These are phyloP conservation scores for Suhomyces prunicola DNA, from an alignment of 805 yeast species.

Conservation along the genomic window DNA sequence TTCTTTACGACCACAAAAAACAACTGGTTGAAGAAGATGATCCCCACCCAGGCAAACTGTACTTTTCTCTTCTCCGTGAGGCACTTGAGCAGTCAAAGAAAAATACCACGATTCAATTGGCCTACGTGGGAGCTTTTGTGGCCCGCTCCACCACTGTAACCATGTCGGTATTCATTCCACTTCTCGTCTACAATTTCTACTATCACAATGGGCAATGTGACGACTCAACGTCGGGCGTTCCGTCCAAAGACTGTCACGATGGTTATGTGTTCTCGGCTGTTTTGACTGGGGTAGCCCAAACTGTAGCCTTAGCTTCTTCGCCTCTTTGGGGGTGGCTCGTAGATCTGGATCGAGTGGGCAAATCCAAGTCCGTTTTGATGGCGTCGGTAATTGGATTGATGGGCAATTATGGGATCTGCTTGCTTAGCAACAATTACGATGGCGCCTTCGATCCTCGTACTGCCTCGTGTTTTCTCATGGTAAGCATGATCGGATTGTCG, in stretches of 20 bases:
- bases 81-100: not conserved
- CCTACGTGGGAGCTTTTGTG: constrained; percentile 60
- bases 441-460: constrained; percentile 34
- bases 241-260: constrained; percentile 48
- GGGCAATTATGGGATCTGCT: constrained; percentile 37
- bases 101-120: constrained; percentile 24
- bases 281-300: constrained; percentile 63
- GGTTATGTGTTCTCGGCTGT: constrained; percentile 67
- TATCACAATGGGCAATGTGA: constrained; percentile 49
- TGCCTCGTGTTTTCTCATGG: constrained; percentile 35
- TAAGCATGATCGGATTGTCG: constrained; percentile 50
- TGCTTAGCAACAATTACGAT: constrained; percentile 11
- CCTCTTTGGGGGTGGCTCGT: constrained; percentile 63
- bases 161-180: constrained; percentile 59
- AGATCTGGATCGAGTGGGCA: constrained; percentile 38
- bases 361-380: constrained; percentile 25
- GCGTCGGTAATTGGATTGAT: constrained; percentile 43
- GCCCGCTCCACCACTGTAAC: constrained; percentile 63
- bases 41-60: not conserved
- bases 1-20: constrained; percentile 43
- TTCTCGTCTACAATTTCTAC: constrained; percentile 57
- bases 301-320: constrained; percentile 54
- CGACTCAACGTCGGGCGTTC: constrained; percentile 8
- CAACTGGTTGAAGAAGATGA: constrained; percentile 5
- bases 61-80: not conserved